Evolutionary conservation across 2,329 filamentous ascomycete genomes (phyloP), one percentile per base, ranked within the genome.

Genomic region (Whalleya microplaca): DNA sequence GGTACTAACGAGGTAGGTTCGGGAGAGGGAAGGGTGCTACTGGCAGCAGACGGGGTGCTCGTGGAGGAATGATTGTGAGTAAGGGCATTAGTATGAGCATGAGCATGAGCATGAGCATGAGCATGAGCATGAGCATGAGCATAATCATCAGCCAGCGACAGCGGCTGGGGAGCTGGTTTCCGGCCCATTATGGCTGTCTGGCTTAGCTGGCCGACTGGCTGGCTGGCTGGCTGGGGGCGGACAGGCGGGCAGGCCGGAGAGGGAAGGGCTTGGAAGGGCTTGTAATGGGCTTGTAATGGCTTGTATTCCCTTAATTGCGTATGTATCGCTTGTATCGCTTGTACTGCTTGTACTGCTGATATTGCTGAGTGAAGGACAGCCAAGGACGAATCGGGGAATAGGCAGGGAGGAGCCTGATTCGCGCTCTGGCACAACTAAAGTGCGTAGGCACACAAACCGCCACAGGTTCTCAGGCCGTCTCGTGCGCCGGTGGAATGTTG

Each of bases 121-220:
- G 67, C 4, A 27, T 27, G 4, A 27, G 4, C 4, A 27, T 27
- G 4, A 27, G 23, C 23, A n/a, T n/a, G n/a, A 27, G 23, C 69
- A 62, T 70, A 69, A 56, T 72, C 68, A 64, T 76, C 76, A 67
- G 76, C 75, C 73, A 85, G 76, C 70, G 78, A 73, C 74, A 85
- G 78, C 73, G 83, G 82, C 76, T 84, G 79, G 64, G 82, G 83
- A 73, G 78, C 80, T 69, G 79, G 74, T 74, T 84, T 85, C 72
- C 82, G 83, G 75, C 78, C 81, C 82, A 85, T 85, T 63, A 58
- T 73, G 61, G 56, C 58, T 59, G 56, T 58, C 55, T 37, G 32
- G 32, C 32, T 37, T 37, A 12, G 32, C 32, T 37, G 32, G 32
- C 32, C 14, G 32, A 27, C 4, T 27, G 23, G 23, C 23, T 73